A percentile compares a stretch with the other conserved stretches of the same genome.
Conservation (phyloP, 495 filamentous ascomycete genomes). For the Chaetomium fimeti region DNA sequence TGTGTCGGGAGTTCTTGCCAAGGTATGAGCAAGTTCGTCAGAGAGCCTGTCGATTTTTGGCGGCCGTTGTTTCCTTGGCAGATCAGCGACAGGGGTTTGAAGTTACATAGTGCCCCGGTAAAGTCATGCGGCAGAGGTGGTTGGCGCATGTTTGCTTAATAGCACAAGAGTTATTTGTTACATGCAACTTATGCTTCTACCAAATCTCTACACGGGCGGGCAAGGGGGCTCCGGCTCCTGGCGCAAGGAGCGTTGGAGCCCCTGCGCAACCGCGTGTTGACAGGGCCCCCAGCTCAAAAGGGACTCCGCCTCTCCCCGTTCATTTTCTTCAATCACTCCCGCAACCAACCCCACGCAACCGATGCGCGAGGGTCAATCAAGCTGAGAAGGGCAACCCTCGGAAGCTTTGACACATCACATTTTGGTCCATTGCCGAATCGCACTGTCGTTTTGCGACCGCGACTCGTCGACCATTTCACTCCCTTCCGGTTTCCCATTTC, state of each 20-base stretch:
- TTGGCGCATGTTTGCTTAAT: not conserved
- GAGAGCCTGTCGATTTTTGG: constrained; percentile 17
- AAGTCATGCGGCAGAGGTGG: not conserved
- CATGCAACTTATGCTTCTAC: not conserved
- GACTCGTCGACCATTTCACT: constrained; percentile 21
- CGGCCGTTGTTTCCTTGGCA: not conserved
- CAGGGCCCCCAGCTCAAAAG: constrained; percentile 28
- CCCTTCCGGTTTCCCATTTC: constrained; percentile 26
- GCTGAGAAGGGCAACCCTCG: too few species aligned
- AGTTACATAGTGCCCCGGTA: not conserved
- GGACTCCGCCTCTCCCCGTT: constrained; percentile 27
- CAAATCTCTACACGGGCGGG: not conserved
- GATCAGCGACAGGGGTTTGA: not conserved
- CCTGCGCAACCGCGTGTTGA: constrained; percentile 3
- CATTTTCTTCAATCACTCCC: constrained; percentile 31
- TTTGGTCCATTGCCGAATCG: constrained; percentile 35
- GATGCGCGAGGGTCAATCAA: constrained; percentile 29
- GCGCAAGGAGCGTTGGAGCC: not conserved
- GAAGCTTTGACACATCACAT: constrained; percentile 33
- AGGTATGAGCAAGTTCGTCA: constrained; percentile 5
- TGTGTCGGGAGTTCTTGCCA: constrained; percentile 15
- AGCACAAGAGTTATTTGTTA: constrained; percentile 2
- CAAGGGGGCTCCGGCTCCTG: not conserved
- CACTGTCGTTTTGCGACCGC: constrained; percentile 26
- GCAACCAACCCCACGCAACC: constrained; percentile 35